Evolutionary conservation across 2,329 filamentous ascomycete species (phyloP), one percentile per base, ranked within the genome.

Genomic region (Epichloe bromicola): DNA sequence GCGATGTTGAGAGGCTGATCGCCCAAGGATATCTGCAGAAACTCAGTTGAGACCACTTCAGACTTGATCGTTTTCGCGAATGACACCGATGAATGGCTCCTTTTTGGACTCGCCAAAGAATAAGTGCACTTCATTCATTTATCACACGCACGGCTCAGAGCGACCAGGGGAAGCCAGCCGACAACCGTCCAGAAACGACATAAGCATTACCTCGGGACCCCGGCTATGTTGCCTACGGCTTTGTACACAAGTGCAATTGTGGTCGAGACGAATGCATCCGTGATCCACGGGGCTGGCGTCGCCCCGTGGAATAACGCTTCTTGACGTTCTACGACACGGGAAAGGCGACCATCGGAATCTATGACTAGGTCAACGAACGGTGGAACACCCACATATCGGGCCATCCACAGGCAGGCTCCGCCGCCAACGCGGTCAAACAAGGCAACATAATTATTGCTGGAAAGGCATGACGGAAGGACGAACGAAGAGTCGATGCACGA

Each of bases 21-120:
- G 80, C 88, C 15, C 91, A 97, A 65, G 93, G 93, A 19, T 98
- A 96, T 70, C 73, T 98, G 56, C 90, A 96, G 67, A 89, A 89
- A 61, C 75, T 98, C 58, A 82, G 82, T 64, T 96, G 75, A 87
- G 46, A 11, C 33, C 7, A 40, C 5, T 14, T 38, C 15, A 20
- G 19, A 12, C 8, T 15, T 1, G 26, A 33, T 12, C 14, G 4
- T 3, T 34, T 33, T 33, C 26, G 11, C 44, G 7, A 3, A 19
- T 36, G 26, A 26, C 17, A 12, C 19, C 15, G 33, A 6, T 15
- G 26, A 33, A 41, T 34, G 46, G 20, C 23, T 10, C 30, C 30
- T 30, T 10, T 10, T 30, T 4, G 10, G 30, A 10, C 30, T 30
- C 30, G 30, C 30, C 30, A 30, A 30, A 11, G 8, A 11, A 30